Base-by-base conservation (phyloP, 2,329 filamentous ascomycete genomes). In the Penicillium sp. region DNA sequence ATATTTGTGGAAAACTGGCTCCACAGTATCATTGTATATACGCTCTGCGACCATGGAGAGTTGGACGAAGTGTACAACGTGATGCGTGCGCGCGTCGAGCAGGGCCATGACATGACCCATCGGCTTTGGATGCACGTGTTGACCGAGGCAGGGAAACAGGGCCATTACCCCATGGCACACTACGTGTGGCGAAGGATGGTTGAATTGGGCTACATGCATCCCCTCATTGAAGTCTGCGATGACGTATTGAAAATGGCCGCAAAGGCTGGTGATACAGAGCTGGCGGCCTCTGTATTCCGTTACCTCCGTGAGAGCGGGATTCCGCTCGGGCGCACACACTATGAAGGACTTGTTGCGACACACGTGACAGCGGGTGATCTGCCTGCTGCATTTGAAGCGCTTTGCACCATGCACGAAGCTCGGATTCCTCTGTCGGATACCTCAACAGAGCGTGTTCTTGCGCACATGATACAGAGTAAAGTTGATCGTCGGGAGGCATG, bases 21-120 rank as follows among this genome's bases (percentile, higher is more conserved):
- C 8, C 87, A 88, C 66, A 88, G 92, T 65, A 82, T 93, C 57
- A 86, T 92, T 50, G 81, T 91, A 53, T 89, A 89, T 68, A 83
- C 84, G 19, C 82, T 97, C 40, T 85, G 85, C 42, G 86, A 89
- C 56, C 78, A 83, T 40, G 84, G 84, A 7, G 91, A 94, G 69
- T 77, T 91, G 33, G 89, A 94, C 51, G 90, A 94, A 67, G 87
- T 91, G 12, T 78, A 92, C 57, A 77, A 82, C 42, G 75, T 96
- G 26, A 79, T 94, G 60, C 80, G 83, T 49, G 78, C 82, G 57
- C 83, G 88, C 46, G 70, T 79, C 26, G 73, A 78, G 36, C 73
- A 77, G 35, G 68, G 70, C 17, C 64, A 76, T 8, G 73, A 78
- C 14, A 76, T 87, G 52, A 80, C 79, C n/a, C 68, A 73, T 9